Conservation (phyloP, 2,329 filamentous ascomycete genomes). For the Paecilomyces variotii region DNA sequence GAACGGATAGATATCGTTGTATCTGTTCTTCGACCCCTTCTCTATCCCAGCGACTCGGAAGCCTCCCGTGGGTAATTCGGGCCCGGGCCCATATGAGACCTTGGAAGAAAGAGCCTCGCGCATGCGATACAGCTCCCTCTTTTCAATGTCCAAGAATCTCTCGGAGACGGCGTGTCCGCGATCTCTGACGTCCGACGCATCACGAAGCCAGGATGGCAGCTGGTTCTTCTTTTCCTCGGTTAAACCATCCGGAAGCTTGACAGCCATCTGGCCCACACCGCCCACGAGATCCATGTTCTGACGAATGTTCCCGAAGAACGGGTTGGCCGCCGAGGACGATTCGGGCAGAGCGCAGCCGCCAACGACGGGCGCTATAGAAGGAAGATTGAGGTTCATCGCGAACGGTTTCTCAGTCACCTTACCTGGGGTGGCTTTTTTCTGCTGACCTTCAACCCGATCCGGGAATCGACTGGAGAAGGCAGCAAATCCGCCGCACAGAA, state of each 20-base stretch:
- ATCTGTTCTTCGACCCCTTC: constrained; percentile 89
- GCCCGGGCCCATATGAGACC: constrained; percentile 47
- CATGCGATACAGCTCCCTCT: constrained; percentile 86
- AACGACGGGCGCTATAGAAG: constrained; percentile 65
- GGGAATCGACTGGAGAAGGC: constrained; percentile 64
- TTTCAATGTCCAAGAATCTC: constrained; percentile 76
- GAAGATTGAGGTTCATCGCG: constrained; percentile 44
- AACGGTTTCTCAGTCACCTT: constrained; percentile 38
- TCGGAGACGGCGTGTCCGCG: constrained; percentile 74
- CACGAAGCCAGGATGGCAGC: constrained; percentile 70
- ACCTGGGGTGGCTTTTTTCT: constrained; percentile 20
- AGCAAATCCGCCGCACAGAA: constrained; percentile 75
- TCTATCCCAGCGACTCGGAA: constrained; percentile 87
- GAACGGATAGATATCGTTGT: constrained; percentile 96
- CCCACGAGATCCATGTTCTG: constrained; percentile 94
- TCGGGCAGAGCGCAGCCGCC: constrained; percentile 78
- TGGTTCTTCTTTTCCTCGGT: constrained; percentile 39
- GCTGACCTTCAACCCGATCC: constrained; percentile 26
- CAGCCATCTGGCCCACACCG: constrained; percentile 72
- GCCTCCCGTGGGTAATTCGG: constrained; percentile 31
- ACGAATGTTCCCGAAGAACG: constrained; percentile 92
- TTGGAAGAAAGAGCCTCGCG: constrained; percentile 62
- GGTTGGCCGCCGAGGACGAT: constrained; percentile 60
- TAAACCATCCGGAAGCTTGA: constrained; percentile 51
- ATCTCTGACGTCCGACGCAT: constrained; percentile 58